phyloP scores from a whole-genome alignment of 73 alveolate genomes.

The Paraurostyla sp. region DNA sequence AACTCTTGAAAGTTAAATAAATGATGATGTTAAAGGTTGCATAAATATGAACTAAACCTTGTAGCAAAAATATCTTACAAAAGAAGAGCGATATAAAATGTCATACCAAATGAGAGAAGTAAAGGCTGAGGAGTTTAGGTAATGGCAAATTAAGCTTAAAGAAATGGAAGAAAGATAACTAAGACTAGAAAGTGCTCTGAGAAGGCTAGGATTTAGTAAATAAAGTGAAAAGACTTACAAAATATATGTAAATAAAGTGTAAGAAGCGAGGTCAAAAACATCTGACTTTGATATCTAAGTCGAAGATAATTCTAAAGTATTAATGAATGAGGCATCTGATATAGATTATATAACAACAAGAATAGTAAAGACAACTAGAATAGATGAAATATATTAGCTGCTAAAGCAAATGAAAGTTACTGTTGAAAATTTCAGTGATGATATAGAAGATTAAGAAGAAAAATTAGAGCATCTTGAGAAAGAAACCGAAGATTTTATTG shows the following conservation, averaged over 20 bases:
- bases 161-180: neutral
- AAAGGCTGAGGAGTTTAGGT: neutral
- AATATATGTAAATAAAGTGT: neutral
- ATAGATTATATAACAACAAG: neutral
- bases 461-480: neutral
- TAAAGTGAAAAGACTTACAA: neutral
- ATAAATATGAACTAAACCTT: neutral
- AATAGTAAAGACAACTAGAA: neutral
- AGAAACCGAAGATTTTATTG: neutral
- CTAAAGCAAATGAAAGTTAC: neutral
- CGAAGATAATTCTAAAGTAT: neutral
- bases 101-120: neutral
- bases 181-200: neutral
- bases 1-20: neutral
- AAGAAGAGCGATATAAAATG: neutral
- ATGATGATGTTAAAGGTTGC: neutral
- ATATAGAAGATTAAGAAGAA: neutral
- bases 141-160: neutral
- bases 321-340: neutral
- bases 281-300: constrained; percentile 15
- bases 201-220: neutral
- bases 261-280: neutral
- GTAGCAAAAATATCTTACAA: neutral
- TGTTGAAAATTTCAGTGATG: constrained; percentile 1
- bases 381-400: neutral